These are phyloP conservation scores for Ambrosia trifida DNA, from an alignment of 129 eudicot species.

Conservation along the genomic window DNA sequence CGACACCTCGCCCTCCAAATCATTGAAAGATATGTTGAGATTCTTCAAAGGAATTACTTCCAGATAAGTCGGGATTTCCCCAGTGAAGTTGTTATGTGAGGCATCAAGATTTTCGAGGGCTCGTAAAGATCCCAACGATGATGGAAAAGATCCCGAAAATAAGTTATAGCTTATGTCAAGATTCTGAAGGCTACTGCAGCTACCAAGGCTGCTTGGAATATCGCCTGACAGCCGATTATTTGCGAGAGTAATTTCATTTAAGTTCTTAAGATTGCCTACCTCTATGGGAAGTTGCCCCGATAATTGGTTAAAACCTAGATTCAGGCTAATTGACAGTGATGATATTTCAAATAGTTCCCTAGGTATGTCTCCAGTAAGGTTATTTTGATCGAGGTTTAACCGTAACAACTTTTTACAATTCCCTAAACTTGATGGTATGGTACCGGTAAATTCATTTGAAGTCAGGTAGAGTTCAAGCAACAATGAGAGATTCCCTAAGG, in stretches of 20 bases:
- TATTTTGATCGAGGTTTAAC: constrained; percentile 28
- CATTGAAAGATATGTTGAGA: constrained; percentile 30
- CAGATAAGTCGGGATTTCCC: constrained; percentile 26
- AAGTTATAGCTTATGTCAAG: constrained; percentile 17
- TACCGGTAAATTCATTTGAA: constrained; percentile 16
- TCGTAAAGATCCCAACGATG: constrained; percentile 29
- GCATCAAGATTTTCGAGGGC: constrained; percentile 29
- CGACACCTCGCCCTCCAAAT: constrained; percentile 37
- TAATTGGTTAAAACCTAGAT: constrained; percentile 31
- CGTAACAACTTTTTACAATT: constrained; percentile 19
- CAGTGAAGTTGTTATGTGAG: constrained; percentile 44
- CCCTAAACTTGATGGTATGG: constrained; percentile 36
- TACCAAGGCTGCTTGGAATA: constrained; percentile 34
- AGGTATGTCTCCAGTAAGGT: constrained; percentile 40
- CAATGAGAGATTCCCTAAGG: constrained; percentile 29
- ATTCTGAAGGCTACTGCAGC: constrained; percentile 24
- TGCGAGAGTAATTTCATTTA: constrained; percentile 17
- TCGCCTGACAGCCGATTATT: constrained; percentile 35
- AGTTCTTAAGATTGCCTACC: constrained; percentile 30
- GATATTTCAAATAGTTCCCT: constrained; percentile 23
- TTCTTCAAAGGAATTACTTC: constrained; percentile 4
- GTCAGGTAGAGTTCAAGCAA: constrained; percentile 23
- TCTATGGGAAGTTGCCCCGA: constrained; percentile 35
- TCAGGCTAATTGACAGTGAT: constrained; percentile 27
- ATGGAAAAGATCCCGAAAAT: constrained; percentile 32